Evolutionary conservation across 2,329 filamentous ascomycete species (phyloP).

Genomic region (Talaromyces sp.): DNA sequence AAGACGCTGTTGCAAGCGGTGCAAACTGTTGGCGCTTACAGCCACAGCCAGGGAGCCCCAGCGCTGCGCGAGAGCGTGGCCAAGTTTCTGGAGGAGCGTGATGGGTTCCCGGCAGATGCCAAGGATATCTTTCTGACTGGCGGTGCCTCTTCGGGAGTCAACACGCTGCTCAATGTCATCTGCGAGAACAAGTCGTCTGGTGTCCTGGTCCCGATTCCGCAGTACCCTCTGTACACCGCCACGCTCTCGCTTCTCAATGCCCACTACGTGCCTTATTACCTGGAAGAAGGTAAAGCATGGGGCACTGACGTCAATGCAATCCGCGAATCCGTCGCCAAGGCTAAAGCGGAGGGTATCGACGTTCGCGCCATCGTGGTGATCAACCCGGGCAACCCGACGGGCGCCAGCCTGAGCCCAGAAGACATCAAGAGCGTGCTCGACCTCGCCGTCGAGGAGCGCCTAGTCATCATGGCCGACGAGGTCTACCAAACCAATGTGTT

Average conservation of each 20-base stretch:
- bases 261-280: conserved; percentile 83
- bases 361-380: conserved; percentile 93
- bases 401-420: conserved; percentile 70
- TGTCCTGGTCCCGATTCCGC: conserved; percentile 89
- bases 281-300: conserved; percentile 83
- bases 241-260: conserved; percentile 82
- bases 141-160: conserved; percentile 90
- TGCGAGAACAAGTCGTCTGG: conserved; percentile 72
- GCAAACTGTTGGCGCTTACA: conserved; percentile 93
- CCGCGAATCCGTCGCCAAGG: conserved; percentile 65
- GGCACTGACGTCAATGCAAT: conserved; percentile 81
- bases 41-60: conserved; percentile 82
- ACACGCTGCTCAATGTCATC: conserved; percentile 85
- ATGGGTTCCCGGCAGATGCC: conserved; percentile 78
- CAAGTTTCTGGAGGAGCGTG: conserved; percentile 84
- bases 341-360: conserved; percentile 70
- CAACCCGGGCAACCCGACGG: conserved; percentile 97
- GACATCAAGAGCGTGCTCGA: conserved; percentile 83
- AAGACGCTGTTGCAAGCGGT: conserved; percentile 74
- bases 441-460: conserved; percentile 74
- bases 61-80: conserved; percentile 85
- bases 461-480: conserved; percentile 92
- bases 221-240: conserved; percentile 96
- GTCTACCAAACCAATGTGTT: conserved; percentile 99
- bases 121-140: conserved; percentile 83